phyloP scores from a whole-genome alignment of 73 alveolate genomes.

The Diophrys sp. region DNA sequence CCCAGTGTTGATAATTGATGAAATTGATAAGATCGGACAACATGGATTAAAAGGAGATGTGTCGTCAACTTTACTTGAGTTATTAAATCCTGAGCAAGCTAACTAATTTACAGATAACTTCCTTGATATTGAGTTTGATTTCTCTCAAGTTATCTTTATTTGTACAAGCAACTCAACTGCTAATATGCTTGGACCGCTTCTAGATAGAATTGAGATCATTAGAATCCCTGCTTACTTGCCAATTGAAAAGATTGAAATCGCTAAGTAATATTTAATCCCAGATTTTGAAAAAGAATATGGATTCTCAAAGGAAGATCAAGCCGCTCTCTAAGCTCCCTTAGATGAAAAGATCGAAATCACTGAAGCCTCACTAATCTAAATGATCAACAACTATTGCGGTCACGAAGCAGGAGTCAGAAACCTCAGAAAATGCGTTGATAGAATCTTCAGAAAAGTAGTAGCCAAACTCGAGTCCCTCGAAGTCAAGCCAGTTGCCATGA shows the following conservation, averaged over 20 bases:
- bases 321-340: not conserved
- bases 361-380: slow-evolving; percentile 39
- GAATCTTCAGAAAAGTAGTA: slow-evolving; percentile 74
- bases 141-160: slow-evolving; percentile 71
- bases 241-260: slow-evolving; percentile 67
- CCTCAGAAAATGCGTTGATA: slow-evolving; percentile 74
- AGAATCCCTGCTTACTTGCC: slow-evolving; percentile 77
- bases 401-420: slow-evolving; percentile 84
- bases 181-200: slow-evolving; percentile 76
- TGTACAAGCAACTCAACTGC: slow-evolving; percentile 75
- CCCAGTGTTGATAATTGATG: slow-evolving; percentile 82
- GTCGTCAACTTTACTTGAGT: slow-evolving; percentile 64
- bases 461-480: slow-evolving; percentile 47
- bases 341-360: slow-evolving; percentile 33
- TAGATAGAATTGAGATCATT: slow-evolving; percentile 77
- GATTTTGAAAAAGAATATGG: slow-evolving; percentile 47
- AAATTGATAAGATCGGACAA: slow-evolving; percentile 73
- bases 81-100: slow-evolving; percentile 74
- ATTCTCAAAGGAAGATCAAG: slow-evolving; percentile 25
- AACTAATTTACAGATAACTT: slow-evolving; percentile 70
- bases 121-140: slow-evolving; percentile 75
- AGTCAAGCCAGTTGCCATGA: slow-evolving; percentile 29
- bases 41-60: slow-evolving; percentile 36
- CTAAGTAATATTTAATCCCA: slow-evolving; percentile 62
- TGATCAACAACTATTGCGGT: slow-evolving; percentile 63